Percentiles rank a stretch among this genome's conserved stretches.
Evolutionary conservation across 352 stramenopile species (phyloP).

Genomic region (Thraustotheca clavata): DNA sequence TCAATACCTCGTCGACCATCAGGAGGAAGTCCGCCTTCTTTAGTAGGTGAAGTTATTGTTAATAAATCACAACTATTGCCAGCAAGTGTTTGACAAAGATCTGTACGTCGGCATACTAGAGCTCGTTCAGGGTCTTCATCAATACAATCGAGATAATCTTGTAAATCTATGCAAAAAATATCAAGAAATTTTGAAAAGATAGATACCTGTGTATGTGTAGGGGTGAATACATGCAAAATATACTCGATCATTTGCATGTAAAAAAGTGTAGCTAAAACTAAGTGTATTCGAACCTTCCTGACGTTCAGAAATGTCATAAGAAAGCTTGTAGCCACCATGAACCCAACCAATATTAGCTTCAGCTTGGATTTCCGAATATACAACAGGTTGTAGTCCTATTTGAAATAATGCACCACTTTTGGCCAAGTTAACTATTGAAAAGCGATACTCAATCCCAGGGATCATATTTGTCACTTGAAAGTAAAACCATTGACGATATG

Average conservation of each 20-base stretch:
- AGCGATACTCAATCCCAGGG: constrained; percentile 45
- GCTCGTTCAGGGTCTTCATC: constrained; percentile 41
- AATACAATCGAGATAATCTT: constrained; percentile 56
- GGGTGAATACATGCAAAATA: constrained; percentile 81
- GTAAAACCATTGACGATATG: constrained; percentile 88
- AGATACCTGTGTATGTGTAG: constrained; percentile 79
- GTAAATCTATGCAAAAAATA: constrained; percentile 34
- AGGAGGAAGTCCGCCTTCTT: constrained; percentile 28
- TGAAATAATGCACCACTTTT: constrained; percentile 80
- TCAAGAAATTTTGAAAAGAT: not conserved
- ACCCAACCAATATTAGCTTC: constrained; percentile 43
- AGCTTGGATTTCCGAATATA: constrained; percentile 62
- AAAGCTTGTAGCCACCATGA: constrained; percentile 47
- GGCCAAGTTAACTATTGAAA: constrained; percentile 69
- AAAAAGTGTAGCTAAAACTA: constrained; percentile 65
- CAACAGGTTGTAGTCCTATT: constrained; percentile 62
- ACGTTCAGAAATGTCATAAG: constrained; percentile 42
- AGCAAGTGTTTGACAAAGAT: constrained; percentile 80
- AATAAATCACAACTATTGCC: constrained; percentile 82
- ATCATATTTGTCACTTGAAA: constrained; percentile 65
- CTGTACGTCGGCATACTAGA: constrained; percentile 39
- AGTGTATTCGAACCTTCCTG: constrained; percentile 40
- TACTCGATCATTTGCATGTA: constrained; percentile 51
- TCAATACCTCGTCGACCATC: constrained; percentile 45
- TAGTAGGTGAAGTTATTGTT: constrained; percentile 66